Evolutionary conservation across 2,329 filamentous ascomycete species (phyloP), one percentile per base, ranked within the genome.

Genomic region (Chaetomiaceae sp.): DNA sequence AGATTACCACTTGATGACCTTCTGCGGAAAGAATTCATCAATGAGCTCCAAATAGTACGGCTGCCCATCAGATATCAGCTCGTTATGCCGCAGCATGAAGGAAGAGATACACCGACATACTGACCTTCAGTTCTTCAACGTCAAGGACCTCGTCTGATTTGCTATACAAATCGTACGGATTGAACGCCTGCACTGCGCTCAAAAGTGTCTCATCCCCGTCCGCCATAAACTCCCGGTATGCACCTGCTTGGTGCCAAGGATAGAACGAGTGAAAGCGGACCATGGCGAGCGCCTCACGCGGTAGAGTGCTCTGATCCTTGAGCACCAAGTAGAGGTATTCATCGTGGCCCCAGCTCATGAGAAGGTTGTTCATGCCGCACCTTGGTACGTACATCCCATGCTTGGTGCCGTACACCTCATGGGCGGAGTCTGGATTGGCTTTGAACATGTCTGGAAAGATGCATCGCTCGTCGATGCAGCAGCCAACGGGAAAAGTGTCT

Each of bases 181-280:
- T 95, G 68, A 95, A 95, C 0, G 86, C 87, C 65, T 79, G 77
- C 40, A 94, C 88, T 8, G 88, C 88, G 61, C 79, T 78, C 57
- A 94, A 70, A 83, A 94, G 89, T 58, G 76, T 75, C 65, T 83
- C 69, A 58, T 95, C 89, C 62, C 89, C 84, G 50, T 84, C 81
- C 63, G 84, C 77, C 88, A 95, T 95, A 65, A 95, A 77, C 67
- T 88, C 80, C 50, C 68, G 67, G 68, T 95, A 95, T 6, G 86
- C 88, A 45, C 83, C 84, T 64, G 84, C 83, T 51, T 75, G 79
- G 68, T 95, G 89, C 89, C 88, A 95, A 14, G 89, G 84, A 68
- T 95, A 95, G 69, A 95, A 95, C 6, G 83, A 88, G 69, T 95
- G 89, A 68, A 94, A 95, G 46, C 89, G 75, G 64, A 95, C 93